A percentile compares a stretch with the other conserved stretches of the same genome.
Evolutionary conservation across 1,139 yeast species (phyloP).

Genomic region (Hanseniaspora gamundiae): DNA sequence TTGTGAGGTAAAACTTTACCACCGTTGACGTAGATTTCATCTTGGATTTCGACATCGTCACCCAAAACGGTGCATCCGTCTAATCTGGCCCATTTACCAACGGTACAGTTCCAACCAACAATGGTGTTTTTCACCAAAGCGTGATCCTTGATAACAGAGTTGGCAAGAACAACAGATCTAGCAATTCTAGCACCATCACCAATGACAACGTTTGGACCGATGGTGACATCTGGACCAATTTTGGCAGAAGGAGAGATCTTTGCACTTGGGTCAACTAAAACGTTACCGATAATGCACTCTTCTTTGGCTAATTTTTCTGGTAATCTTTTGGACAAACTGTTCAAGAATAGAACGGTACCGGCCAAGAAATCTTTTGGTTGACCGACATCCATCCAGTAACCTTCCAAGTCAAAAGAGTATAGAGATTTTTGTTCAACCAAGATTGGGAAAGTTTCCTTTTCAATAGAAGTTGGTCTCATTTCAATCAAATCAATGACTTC

Average conservation of each 20-base stretch:
- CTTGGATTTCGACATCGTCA: constrained; percentile 97
- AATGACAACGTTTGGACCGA: constrained; percentile 91
- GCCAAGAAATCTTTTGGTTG: constrained; percentile 99
- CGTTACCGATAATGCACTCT: constrained; percentile 81
- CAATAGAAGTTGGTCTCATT: constrained; percentile 96
- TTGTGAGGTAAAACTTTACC: constrained; percentile 99
- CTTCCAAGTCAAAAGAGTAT: constrained; percentile 95
- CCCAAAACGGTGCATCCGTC: constrained; percentile 97
- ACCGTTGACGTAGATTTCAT: constrained; percentile 97
- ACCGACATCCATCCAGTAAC: constrained; percentile 99
- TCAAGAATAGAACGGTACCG: constrained; percentile 88
- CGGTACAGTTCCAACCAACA: constrained; percentile 98
- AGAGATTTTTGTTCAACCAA: constrained; percentile 81
- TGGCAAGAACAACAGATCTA: constrained; percentile 84
- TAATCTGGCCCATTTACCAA: constrained; percentile 98
- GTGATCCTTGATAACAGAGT: constrained; percentile 90
- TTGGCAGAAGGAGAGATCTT: constrained; percentile 85
- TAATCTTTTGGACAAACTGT: constrained; percentile 69
- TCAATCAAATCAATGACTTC: constrained; percentile 92
- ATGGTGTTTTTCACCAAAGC: constrained; percentile 97
- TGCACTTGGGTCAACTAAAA: constrained; percentile 89
- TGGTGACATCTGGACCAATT: constrained; percentile 96
- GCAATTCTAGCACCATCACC: constrained; percentile 99
- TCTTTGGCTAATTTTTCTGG: constrained; percentile 57
- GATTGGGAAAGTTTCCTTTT: constrained; percentile 98